Evolutionary conservation across 2,329 filamentous ascomycete genomes (phyloP).

Genomic region (Claviceps maximensis): DNA sequence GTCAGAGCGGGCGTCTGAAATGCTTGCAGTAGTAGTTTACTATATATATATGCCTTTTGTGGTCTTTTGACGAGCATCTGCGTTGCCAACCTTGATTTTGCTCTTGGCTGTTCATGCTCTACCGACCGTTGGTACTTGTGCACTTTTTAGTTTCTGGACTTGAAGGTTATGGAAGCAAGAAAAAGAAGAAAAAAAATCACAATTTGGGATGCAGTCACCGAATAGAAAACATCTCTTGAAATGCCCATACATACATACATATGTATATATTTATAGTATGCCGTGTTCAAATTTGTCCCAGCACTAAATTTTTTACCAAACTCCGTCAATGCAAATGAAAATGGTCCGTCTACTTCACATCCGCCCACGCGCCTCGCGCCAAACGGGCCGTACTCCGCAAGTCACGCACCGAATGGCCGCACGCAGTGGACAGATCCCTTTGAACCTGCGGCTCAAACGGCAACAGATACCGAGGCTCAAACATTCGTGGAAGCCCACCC

Average conservation of each 20-base stretch:
- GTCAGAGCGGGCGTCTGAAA: neutral
- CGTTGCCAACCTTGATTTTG: neutral
- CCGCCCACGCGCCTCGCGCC: constrained; percentile 37
- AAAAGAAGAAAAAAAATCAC: too few species aligned
- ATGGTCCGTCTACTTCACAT: constrained; percentile 15
- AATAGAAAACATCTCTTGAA: neutral
- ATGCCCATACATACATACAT: neutral
- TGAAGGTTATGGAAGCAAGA: neutral
- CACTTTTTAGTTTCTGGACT: neutral
- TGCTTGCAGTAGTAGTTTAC: neutral
- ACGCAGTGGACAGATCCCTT: constrained; percentile 34
- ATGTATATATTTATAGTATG: neutral
- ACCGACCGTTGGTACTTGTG: neutral
- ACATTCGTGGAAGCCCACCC: constrained; percentile 31
- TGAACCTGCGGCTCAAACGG: constrained; percentile 30
- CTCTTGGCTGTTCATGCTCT: neutral
- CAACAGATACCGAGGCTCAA: constrained; percentile 33
- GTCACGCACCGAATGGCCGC: constrained; percentile 40
- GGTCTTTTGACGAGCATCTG: neutral
- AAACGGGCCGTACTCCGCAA: constrained; percentile 35
- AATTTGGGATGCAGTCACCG: neutral
- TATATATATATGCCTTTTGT: neutral
- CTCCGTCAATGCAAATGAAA: constrained; percentile 1
- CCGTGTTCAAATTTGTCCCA: neutral
- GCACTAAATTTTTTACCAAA: neutral